phyloP scores from a whole-genome alignment of 2,329 filamentous ascomycete genomes.

The Diatrype stigma region DNA sequence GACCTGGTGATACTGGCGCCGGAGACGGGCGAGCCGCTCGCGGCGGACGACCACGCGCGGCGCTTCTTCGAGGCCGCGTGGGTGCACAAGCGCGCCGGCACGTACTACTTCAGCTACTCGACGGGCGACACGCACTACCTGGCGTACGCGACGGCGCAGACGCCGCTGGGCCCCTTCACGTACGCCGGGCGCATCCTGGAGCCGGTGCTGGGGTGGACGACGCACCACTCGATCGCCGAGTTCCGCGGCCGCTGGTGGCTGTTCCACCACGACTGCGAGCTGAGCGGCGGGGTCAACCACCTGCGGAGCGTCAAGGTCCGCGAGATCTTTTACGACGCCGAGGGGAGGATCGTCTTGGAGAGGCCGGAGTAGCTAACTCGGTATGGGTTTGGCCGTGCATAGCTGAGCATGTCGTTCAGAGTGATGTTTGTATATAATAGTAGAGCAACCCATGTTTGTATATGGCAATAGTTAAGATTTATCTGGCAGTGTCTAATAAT shows the following conservation, averaged over 20 bases:
- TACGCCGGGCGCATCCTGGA: constrained; percentile 69
- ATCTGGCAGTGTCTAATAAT: no score
- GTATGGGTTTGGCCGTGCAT: not conserved
- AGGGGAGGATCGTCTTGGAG: constrained; percentile 55
- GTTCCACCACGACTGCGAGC: constrained; percentile 71
- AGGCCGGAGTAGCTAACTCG: constrained; percentile 24
- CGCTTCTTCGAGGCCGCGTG: constrained; percentile 80
- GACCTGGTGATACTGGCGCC: constrained; percentile 62
- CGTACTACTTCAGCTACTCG: constrained; percentile 74
- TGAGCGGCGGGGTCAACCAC: constrained; percentile 66
- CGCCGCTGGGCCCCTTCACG: constrained; percentile 67
- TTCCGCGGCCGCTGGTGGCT: constrained; percentile 68
- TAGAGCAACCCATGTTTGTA: no score
- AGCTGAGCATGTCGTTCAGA: no score
- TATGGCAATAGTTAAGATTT: no score
- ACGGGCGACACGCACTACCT: constrained; percentile 75
- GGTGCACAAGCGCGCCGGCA: constrained; percentile 68
- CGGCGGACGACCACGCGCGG: constrained; percentile 65
- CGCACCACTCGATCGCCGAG: constrained; percentile 75
- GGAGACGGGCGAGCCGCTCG: constrained; percentile 54
- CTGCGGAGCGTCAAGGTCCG: constrained; percentile 69
- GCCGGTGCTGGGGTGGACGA: constrained; percentile 77
- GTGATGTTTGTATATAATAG: no score
- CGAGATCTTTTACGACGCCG: constrained; percentile 68
- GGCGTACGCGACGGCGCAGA: constrained; percentile 62